Base-by-base conservation (phyloP, 2,329 filamentous ascomycete genomes). In the Fusarium concolor region DNA sequence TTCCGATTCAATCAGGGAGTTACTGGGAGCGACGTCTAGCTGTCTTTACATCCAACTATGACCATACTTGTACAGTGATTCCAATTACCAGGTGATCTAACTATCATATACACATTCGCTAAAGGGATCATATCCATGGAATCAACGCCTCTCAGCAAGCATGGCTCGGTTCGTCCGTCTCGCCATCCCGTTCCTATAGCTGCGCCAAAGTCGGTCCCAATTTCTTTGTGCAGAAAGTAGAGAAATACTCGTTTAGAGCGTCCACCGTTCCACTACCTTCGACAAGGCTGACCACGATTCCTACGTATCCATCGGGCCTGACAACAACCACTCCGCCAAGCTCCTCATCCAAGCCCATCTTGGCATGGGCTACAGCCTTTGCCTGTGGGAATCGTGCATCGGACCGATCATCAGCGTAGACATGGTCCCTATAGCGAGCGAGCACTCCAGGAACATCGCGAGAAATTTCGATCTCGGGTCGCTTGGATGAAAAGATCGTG, bases 271-370 rank as follows among this genome's bases (percentile, higher is more conserved):
- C 92, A 58, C 80, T 87, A 1, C 94, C 94, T 77, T 95, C 90
- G 3, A 87, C 89, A 22, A 97, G 81, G 71, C 85, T 85, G 12
- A 92, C 87, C 6, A 94, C 91, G 64, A 92, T 86, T 22, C 91
- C 92, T 28, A 97, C 90, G 77, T 97, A 96, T 10, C 93, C 93
- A 77, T 97, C 94, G 0, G 94, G 94, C 43, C 94, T 83, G 10
- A 96, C 92, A 11, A 97, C 91, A 3, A 96, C 90, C 3, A 97
- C 87, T 57, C 91, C 93, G 12, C 93, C 93, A 64, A 82, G 85
- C 64, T 92, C 88, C 74, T 90, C 83, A 67, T 91, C 86, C 26
- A 97, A 78, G 0, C 94, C 94, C 85, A 97, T 91, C 85, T 97
- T 97, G 41, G 90, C 89, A 78, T 97, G 94, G 7, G 93, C 93